These are phyloP conservation scores for Naganishia sp. DNA, from an alignment of 1,284 basidiomycete species.

Conservation along the genomic window DNA sequence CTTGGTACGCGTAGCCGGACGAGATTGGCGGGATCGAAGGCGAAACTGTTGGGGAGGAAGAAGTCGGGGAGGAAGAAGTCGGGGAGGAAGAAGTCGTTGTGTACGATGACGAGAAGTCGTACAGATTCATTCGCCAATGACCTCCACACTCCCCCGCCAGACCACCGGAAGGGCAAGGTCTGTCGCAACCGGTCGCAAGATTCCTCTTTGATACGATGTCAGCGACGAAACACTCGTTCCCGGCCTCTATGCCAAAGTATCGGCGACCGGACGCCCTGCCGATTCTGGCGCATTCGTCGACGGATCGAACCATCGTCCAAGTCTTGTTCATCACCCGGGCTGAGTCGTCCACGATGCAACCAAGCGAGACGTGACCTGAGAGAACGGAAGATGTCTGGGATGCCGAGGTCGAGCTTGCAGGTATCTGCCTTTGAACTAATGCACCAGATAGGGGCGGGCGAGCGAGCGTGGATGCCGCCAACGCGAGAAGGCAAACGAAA, in stretches of 20 bases:
- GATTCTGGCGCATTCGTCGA: conserved; percentile 32
- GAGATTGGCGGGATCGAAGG: too few relatives aligned
- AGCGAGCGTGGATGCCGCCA: too few relatives aligned
- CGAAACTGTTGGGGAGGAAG: too few relatives aligned
- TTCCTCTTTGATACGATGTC: conserved; percentile 28
- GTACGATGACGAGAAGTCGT: background rate
- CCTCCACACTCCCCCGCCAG: conserved; percentile 22
- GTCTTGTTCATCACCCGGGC: conserved; percentile 11
- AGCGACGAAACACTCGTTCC: conserved; percentile 38
- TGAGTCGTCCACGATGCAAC: conserved; percentile 9
- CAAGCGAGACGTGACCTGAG: background rate
- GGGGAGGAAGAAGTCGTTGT: too few relatives aligned
- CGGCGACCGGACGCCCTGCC: conserved; percentile 28
- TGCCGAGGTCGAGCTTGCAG: too few relatives aligned
- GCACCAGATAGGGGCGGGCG: too few relatives aligned
- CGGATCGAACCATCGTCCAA: conserved; percentile 29
- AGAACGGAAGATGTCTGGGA: too few relatives aligned
- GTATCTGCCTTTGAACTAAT: too few relatives aligned
- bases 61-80: too few relatives aligned
- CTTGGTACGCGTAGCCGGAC: conserved; percentile 1
- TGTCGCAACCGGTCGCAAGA: too few relatives aligned
- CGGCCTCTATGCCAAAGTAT: conserved; percentile 36
- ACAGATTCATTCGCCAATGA: conserved; percentile 13
- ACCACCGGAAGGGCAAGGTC: conserved; percentile 19
- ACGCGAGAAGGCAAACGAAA: too few relatives aligned